These are phyloP conservation scores for Mycena vitilis DNA, from an alignment of 768 basidiomycete species.

Conservation along the genomic window DNA sequence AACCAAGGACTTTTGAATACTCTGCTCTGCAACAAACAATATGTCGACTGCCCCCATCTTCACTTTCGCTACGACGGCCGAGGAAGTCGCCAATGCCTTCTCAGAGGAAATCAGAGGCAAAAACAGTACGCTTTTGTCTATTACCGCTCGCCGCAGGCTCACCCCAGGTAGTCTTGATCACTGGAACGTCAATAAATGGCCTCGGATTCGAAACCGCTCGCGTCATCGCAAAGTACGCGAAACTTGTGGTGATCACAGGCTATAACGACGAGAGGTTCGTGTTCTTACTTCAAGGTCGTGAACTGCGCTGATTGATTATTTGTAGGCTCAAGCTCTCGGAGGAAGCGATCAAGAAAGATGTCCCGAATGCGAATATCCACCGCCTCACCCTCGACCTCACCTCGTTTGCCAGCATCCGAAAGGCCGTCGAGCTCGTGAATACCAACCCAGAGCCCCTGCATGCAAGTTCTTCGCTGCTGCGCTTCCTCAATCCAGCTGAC, in stretches of 20 bases:
- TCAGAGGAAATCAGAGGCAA: conserved; percentile 16
- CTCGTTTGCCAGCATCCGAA: conserved; percentile 11
- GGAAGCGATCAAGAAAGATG: conserved; percentile 11
- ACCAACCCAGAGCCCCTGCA: conserved; percentile 10
- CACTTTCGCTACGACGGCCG: conserved; percentile 3
- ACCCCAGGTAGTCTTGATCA: conserved; percentile 3
- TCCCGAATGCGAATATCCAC: conserved; percentile 7
- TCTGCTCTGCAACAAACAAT: neutral
- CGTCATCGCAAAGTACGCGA: conserved; percentile 11
- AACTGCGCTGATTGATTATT: neutral
- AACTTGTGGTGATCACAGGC: conserved; percentile 8
- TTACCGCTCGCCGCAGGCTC: neutral
- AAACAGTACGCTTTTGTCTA: conserved; percentile 1
- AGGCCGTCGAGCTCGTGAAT: conserved; percentile 18
- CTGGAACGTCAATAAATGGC: conserved; percentile 8
- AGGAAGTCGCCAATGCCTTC: conserved; percentile 20
- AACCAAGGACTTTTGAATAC: neutral
- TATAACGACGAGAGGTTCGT: conserved; percentile 16
- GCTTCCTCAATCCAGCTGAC: neutral
- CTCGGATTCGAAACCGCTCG: conserved; percentile 11
- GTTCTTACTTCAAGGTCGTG: too few relatives aligned
- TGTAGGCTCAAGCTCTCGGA: conserved; percentile 14
- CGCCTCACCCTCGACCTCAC: conserved; percentile 7
- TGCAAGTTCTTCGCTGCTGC: neutral
- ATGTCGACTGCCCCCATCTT: neutral